phyloP scores from a whole-genome alignment of 371 early-diverging fungal genomes.

The Nosema granulosis region DNA sequence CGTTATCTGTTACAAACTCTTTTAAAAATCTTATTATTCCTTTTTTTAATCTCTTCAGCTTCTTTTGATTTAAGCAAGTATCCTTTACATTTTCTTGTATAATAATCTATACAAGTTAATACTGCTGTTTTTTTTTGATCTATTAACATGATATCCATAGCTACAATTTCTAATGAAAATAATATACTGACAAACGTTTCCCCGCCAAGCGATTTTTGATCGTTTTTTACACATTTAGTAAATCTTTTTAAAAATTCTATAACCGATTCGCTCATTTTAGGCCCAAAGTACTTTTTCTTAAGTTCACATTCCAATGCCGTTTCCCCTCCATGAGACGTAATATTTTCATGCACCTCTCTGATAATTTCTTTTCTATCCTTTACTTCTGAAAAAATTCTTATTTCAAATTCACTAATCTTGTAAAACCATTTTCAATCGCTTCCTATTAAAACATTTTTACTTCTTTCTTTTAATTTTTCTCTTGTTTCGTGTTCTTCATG shows the following conservation, averaged over 20 bases:
- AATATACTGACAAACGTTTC: not conserved
- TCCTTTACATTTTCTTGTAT: not conserved
- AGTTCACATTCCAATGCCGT: not conserved
- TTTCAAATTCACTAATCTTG: not conserved
- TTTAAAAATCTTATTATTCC: not conserved
- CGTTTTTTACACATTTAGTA: not conserved
- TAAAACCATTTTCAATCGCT: not conserved
- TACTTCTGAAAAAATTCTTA: not conserved
- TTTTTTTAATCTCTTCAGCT: not conserved
- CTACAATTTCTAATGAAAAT: not conserved
- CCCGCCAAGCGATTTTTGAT: not conserved
- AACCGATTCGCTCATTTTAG: not conserved
- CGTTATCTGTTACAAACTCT: slow-evolving; percentile 13
- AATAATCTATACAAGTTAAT: not conserved
- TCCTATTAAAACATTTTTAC: not conserved
- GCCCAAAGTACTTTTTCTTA: not conserved
- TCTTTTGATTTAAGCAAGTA: not conserved
- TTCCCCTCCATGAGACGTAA: not conserved
- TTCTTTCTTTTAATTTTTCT: not conserved
- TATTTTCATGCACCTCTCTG: not conserved
- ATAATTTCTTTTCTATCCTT: not conserved
- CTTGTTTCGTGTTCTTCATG: not conserved
- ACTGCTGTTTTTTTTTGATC: not conserved
- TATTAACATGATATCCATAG: not conserved
- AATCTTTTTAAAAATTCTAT: not conserved